A percentile compares a stretch with the other conserved stretches of the same genome.
phyloP scores from a whole-genome alignment of 768 basidiomycete genomes.

The Aureoboletus auriporus region DNA sequence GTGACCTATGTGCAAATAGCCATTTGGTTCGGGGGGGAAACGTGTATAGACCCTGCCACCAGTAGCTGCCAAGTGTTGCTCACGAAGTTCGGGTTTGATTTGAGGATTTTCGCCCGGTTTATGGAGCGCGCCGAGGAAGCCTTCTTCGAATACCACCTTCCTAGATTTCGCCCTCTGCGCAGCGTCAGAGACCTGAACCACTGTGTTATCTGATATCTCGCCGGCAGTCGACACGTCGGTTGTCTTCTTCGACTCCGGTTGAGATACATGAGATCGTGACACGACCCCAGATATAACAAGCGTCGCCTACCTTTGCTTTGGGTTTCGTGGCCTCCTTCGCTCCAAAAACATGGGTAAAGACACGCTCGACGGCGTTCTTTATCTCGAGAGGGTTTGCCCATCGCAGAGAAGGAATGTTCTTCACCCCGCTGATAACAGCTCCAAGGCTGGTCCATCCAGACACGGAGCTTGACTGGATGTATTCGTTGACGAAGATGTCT shows the following conservation, averaged over 20 bases:
- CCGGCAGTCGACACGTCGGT: slow-evolving; percentile 10
- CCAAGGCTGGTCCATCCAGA: slow-evolving; percentile 78
- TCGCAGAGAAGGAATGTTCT: slow-evolving; percentile 56
- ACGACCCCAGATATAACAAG: background rate
- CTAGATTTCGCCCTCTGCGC: slow-evolving; percentile 34
- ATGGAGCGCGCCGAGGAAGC: slow-evolving; percentile 89
- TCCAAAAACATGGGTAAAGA: slow-evolving; percentile 67
- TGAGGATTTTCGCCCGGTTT: slow-evolving; percentile 94
- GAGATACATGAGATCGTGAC: background rate
- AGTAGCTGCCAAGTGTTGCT: slow-evolving; percentile 77
- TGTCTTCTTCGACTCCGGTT: slow-evolving; percentile 51
- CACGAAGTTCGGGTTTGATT: slow-evolving; percentile 68
- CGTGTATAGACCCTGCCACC: slow-evolving; percentile 87
- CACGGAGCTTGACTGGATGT: slow-evolving; percentile 51
- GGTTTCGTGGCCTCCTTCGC: slow-evolving; percentile 62
- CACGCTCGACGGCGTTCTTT: slow-evolving; percentile 74
- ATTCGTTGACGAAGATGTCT: slow-evolving; percentile 46
- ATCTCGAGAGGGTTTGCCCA: slow-evolving; percentile 86
- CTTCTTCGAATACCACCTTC: slow-evolving; percentile 85
- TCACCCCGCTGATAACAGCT: slow-evolving; percentile 58
- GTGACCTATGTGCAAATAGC: slow-evolving; percentile 92
- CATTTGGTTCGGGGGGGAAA: slow-evolving; percentile 98
- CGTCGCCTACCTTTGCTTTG: slow-evolving; percentile 54
- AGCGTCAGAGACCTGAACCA: slow-evolving; percentile 31
- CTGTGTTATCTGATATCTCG: slow-evolving; percentile 16